These are phyloP conservation scores for Capsicum chinense DNA, from an alignment of 257 asterid genomes.

Conservation along the genomic window DNA sequence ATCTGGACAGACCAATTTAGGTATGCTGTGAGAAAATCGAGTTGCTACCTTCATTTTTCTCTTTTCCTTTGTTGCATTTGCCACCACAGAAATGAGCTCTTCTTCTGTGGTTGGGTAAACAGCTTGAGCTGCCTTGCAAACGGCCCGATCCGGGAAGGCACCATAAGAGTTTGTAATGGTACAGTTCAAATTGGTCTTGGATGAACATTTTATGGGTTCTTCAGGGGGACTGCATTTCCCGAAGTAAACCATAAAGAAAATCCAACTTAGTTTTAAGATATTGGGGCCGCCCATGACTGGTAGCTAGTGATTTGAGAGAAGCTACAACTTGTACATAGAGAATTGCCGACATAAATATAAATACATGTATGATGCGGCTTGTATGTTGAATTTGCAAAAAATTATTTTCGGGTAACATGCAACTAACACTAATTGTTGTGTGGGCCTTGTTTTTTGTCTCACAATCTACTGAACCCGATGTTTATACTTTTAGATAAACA, in stretches of 20 bases:
- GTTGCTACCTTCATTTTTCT: constrained; percentile 48
- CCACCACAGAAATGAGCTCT: constrained; percentile 36
- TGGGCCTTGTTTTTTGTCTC: too few species aligned
- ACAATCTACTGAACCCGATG: too few species aligned
- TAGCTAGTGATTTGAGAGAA: background rate
- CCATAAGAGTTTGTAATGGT: constrained; percentile 41
- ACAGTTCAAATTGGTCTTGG: constrained; percentile 31
- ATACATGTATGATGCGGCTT: background rate
- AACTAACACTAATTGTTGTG: too few species aligned
- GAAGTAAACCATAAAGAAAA: background rate
- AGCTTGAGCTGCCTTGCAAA: constrained; percentile 37
- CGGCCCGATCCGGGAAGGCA: constrained; percentile 38
- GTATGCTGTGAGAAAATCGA: constrained; percentile 41
- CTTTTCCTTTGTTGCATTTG: constrained; percentile 30
- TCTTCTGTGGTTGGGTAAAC: constrained; percentile 37
- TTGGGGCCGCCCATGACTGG: background rate
- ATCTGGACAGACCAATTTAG: constrained; percentile 39
- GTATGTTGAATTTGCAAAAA: background rate
- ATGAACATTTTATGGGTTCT: constrained; percentile 42
- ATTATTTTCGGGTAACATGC: too few species aligned
- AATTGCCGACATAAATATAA: background rate
- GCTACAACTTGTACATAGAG: background rate
- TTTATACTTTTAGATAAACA: too few species aligned
- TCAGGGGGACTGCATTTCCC: constrained; percentile 36
- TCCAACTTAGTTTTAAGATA: background rate